Percentiles rank a stretch among this genome's conserved stretches.
These are phyloP conservation scores for Ambrosiella beaveri DNA, from an alignment of 2,329 filamentous ascomycete genomes.

Conservation along the genomic window DNA sequence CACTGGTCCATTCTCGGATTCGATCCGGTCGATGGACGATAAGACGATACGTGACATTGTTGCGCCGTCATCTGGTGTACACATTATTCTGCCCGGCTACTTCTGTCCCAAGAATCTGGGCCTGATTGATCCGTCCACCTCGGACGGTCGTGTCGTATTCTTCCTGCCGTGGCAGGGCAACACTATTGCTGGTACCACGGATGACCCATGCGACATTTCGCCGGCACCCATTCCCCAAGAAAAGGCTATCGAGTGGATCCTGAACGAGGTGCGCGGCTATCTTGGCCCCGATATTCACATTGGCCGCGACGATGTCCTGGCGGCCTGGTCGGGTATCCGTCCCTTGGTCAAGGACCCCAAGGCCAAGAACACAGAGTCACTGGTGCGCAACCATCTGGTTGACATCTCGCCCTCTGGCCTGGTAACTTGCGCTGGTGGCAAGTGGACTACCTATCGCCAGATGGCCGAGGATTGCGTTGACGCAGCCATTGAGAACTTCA, in stretches of 20 bases:
- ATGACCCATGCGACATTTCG: constrained; percentile 56
- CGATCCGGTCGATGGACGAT: constrained; percentile 73
- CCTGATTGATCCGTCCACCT: constrained; percentile 70
- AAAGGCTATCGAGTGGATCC: constrained; percentile 74
- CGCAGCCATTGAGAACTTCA: constrained; percentile 54
- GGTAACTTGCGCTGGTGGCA: constrained; percentile 71
- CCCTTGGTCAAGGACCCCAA: constrained; percentile 76
- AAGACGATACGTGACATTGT: constrained; percentile 57
- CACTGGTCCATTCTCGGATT: constrained; percentile 74
- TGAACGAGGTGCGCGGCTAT: constrained; percentile 68
- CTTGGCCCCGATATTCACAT: constrained; percentile 72
- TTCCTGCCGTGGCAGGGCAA: constrained; percentile 89
- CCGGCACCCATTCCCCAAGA: constrained; percentile 62
- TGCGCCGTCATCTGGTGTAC: constrained; percentile 68
- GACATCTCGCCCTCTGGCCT: constrained; percentile 64
- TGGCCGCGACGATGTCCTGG: constrained; percentile 69
- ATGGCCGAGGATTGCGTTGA: constrained; percentile 87
- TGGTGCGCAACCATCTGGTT: constrained; percentile 74
- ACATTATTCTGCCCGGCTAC: constrained; percentile 75
- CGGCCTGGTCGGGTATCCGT: constrained; percentile 77
- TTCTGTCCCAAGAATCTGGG: constrained; percentile 77
- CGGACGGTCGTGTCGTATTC: constrained; percentile 80
- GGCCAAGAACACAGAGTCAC: constrained; percentile 67
- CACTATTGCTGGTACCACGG: constrained; percentile 78
- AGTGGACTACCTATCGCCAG: constrained; percentile 86